These are phyloP conservation scores for Nadsonia starkeyi-henricii DNA, from an alignment of 1,139 yeast species.

Conservation along the genomic window DNA sequence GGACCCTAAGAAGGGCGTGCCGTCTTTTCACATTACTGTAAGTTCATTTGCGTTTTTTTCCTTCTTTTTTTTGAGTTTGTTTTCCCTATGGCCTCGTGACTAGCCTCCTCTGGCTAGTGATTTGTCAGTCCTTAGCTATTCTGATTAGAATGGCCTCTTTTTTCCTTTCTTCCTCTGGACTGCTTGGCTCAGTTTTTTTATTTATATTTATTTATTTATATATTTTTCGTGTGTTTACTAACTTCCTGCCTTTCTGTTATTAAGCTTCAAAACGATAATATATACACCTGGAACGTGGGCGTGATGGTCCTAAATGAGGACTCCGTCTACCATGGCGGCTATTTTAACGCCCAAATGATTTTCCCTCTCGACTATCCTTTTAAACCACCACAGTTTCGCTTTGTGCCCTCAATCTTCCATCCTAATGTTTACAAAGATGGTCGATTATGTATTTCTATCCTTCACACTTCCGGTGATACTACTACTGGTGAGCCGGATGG, in stretches of 20 bases:
- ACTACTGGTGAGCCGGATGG: constrained; percentile 84
- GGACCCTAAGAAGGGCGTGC: constrained; percentile 84
- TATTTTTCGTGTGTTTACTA: no score
- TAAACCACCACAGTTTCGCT: constrained; percentile 81
- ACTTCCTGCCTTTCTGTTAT: constrained; percentile 1
- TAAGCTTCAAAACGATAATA: constrained; percentile 71
- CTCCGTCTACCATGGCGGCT: constrained; percentile 91
- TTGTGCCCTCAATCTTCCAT: constrained; percentile 90
- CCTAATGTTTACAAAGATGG: constrained; percentile 95
- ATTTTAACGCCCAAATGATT: constrained; percentile 82
- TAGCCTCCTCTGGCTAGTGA: no score
- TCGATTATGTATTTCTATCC: constrained; percentile 76
- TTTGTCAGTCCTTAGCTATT: no score
- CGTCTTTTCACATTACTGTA: constrained; percentile 68
- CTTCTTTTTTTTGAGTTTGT: neutral
- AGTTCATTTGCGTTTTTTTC: constrained; percentile 8
- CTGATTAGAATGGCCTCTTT: no score
- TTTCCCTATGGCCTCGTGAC: no score
- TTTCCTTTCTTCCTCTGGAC: no score
- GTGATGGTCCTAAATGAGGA: constrained; percentile 85
- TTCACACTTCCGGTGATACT: constrained; percentile 82
- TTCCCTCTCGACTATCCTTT: constrained; percentile 88
- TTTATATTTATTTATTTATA: no score
- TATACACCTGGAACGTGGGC: constrained; percentile 85
- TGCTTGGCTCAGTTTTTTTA: no score